phyloP scores from a whole-genome alignment of 331 rosid genomes.

The Erythrophleum ivorense region DNA sequence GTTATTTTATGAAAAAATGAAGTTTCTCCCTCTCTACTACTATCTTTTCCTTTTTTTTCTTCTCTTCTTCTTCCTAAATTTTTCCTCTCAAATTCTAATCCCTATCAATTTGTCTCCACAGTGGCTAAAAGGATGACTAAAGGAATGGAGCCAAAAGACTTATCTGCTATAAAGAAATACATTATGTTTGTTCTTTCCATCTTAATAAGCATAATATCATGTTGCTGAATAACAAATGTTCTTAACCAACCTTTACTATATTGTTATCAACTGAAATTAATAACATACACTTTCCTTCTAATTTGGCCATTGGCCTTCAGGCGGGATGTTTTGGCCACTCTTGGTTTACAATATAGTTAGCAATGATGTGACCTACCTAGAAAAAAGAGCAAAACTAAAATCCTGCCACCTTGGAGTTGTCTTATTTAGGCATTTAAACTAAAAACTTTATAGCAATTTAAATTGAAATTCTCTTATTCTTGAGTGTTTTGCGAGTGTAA shows the following conservation, averaged over 20 bases:
- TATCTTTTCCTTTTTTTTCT: neutral
- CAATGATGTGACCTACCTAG: neutral
- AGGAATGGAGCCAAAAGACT: too few relatives aligned
- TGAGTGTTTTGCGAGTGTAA: slow-evolving; percentile 7
- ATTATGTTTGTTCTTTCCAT: too few relatives aligned
- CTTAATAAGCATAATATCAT: too few relatives aligned
- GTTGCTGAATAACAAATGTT: neutral
- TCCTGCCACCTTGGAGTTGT: neutral
- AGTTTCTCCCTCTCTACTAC: neutral
- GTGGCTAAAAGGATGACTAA: too few relatives aligned
- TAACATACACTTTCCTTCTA: neutral
- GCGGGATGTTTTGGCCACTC: neutral
- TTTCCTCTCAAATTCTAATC: neutral
- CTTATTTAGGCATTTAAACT: neutral
- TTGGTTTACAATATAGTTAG: neutral
- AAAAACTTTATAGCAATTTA: neutral
- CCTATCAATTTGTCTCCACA: neutral
- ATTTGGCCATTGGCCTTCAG: neutral
- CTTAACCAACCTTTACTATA: neutral
- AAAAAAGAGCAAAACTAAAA: neutral
- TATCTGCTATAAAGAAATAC: too few relatives aligned
- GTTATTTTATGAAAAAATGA: neutral
- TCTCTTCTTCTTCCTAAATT: neutral
- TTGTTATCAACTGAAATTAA: neutral
- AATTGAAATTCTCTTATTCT: neutral